phyloP scores from a whole-genome alignment of 2,329 filamentous ascomycete species.

The Aspergillus sp. region DNA sequence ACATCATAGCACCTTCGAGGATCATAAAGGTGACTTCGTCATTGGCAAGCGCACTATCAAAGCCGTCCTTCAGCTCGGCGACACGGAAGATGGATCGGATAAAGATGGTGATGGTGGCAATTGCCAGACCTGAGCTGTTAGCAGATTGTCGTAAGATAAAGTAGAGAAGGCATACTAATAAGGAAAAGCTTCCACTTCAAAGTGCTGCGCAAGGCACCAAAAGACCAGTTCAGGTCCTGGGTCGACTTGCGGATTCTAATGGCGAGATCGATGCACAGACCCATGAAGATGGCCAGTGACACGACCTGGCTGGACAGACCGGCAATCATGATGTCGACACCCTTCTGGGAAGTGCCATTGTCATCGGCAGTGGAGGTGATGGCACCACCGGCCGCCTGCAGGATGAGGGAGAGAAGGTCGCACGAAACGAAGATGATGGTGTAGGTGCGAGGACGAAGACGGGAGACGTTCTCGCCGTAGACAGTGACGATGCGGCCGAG shows the following conservation, averaged over 20 bases:
- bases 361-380: constrained; percentile 44
- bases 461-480: constrained; percentile 29
- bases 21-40: constrained; percentile 49
- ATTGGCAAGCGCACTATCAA: constrained; percentile 44
- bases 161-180: too few relatives aligned
- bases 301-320: constrained; percentile 59
- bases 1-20: constrained; percentile 52
- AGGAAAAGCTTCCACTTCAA: constrained; percentile 21
- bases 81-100: constrained; percentile 47
- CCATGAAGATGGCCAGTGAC: constrained; percentile 53
- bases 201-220: background rate
- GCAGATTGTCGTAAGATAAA: too few relatives aligned
- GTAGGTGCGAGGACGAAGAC: constrained; percentile 28
- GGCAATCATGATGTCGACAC: constrained; percentile 62
- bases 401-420: constrained; percentile 56
- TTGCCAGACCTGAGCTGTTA: too few relatives aligned
- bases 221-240: background rate
- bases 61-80: constrained; percentile 46
- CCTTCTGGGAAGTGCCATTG: constrained; percentile 32
- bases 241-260: constrained; percentile 24
- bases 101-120: constrained; percentile 43
- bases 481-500: constrained; percentile 39
- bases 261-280: constrained; percentile 48
- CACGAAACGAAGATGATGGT: constrained; percentile 54
- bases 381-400: constrained; percentile 59